phyloP scores from a whole-genome alignment of 345 rosid species.

The Boechera retrofracta region DNA sequence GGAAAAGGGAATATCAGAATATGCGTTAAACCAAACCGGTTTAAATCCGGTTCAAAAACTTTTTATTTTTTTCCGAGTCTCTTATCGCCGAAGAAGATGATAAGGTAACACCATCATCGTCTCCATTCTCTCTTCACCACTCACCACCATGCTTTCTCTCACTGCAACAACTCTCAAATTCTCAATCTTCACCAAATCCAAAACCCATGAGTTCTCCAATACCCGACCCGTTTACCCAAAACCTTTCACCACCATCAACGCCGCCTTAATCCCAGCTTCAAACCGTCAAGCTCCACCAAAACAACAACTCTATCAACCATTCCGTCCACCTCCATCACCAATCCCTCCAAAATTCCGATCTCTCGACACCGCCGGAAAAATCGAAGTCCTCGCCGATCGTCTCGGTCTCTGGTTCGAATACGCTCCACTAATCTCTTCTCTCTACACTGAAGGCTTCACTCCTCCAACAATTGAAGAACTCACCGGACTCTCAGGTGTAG shows the following conservation, averaged over 20 bases:
- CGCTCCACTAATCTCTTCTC: constrained; percentile 80
- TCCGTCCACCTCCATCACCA: constrained; percentile 90
- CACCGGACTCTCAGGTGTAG: constrained; percentile 83
- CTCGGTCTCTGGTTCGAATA: constrained; percentile 87
- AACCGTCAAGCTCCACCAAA: constrained; percentile 43
- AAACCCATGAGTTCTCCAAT: constrained; percentile 22
- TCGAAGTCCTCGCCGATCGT: constrained; percentile 77
- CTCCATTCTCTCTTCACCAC: constrained; percentile 39
- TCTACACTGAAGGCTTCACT: constrained; percentile 78
- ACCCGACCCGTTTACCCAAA: constrained; percentile 36
- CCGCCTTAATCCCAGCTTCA: constrained; percentile 48
- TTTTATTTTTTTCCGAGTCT: constrained; percentile 2
- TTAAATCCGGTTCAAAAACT: constrained; percentile 20
- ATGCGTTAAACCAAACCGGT: constrained; percentile 12
- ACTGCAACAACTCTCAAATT: constrained; percentile 40
- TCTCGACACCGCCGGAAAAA: constrained; percentile 66
- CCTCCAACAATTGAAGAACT: constrained; percentile 71
- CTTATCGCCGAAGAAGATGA: constrained; percentile 22
- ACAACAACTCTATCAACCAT: constrained; percentile 75
- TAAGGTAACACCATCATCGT: constrained; percentile 14
- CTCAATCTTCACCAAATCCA: constrained; percentile 27
- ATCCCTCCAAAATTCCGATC: constrained; percentile 66
- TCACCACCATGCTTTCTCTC: constrained; percentile 39
- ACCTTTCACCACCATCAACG: constrained; percentile 37
- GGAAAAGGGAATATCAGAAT: no score